Evolutionary conservation across 176 grass and related monocot species (phyloP).

Genomic region (Aegilops umbellulata): DNA sequence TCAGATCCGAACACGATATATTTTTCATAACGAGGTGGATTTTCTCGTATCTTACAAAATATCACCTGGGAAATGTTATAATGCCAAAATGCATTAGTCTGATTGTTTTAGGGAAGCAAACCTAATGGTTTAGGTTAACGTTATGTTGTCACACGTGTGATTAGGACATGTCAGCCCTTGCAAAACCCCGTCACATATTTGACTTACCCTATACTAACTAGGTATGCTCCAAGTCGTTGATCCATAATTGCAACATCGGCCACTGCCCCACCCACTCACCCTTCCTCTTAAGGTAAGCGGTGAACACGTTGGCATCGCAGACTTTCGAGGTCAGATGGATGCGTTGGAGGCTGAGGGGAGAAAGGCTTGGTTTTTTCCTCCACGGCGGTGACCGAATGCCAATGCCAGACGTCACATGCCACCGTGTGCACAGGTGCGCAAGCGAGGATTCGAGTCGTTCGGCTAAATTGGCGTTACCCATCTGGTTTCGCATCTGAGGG

Average conservation of each 20-base stretch:
- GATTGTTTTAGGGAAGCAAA: background rate
- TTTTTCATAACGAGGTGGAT: background rate
- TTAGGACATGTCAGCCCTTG: background rate
- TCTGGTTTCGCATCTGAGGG: background rate
- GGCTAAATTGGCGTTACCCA: background rate
- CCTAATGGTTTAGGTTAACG: background rate
- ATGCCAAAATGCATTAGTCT: background rate
- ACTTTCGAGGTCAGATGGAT: background rate
- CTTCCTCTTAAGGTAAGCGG: background rate
- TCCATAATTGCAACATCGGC: background rate
- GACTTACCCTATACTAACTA: background rate
- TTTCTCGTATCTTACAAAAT: background rate
- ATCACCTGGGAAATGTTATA: background rate
- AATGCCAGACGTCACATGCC: background rate
- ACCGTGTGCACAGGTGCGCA: background rate
- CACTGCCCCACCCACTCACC: background rate
- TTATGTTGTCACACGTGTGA: background rate
- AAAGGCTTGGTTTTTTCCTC: background rate
- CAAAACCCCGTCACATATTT: background rate
- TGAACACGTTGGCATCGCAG: background rate
- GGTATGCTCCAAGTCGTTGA: background rate
- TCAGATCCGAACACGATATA: background rate
- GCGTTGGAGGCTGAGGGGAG: background rate
- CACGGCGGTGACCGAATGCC: background rate
- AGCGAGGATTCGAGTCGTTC: background rate